phyloP scores from a whole-genome alignment of 371 early-diverging fungal genomes.

The Rhizopus delemar region DNA sequence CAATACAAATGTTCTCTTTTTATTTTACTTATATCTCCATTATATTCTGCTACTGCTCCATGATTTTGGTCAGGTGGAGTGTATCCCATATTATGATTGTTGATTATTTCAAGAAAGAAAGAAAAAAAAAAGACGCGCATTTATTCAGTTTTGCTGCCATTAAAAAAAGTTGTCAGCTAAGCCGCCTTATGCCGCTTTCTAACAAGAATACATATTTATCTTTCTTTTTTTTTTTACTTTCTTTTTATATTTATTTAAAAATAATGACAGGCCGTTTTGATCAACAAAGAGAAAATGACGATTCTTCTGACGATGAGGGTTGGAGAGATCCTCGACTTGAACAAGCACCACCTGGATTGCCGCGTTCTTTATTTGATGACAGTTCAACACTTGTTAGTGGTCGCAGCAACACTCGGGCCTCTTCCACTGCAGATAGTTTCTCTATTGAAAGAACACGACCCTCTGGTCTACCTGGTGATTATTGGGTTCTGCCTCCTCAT shows the following conservation, averaged over 20 bases:
- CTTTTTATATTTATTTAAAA: not conserved
- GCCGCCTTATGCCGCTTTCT: not conserved
- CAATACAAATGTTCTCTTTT: not conserved
- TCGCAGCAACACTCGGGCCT: not conserved
- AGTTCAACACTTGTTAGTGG: not conserved
- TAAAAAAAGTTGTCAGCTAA: not conserved
- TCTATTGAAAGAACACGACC: not conserved
- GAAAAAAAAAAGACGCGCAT: slow-evolving; percentile 9
- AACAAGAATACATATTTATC: not conserved
- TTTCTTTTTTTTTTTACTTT: not conserved
- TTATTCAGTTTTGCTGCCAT: not conserved
- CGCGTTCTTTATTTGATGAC: slow-evolving; percentile 6
- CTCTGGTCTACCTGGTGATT: slow-evolving; percentile 26
- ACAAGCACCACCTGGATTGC: not conserved
- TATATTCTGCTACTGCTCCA: slow-evolving; percentile 24
- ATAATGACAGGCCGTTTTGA: slow-evolving; percentile 33
- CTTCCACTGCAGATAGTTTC: not conserved
- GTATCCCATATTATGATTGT: not conserved
- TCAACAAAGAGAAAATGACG: slow-evolving; percentile 3
- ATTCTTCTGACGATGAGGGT: slow-evolving; percentile 12
- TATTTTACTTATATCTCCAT: slow-evolving; percentile 15
- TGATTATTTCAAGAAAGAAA: slow-evolving; percentile 8
- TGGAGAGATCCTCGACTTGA: slow-evolving; percentile 25
- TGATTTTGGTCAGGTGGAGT: slow-evolving; percentile 13
- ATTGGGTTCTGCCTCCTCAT: slow-evolving; percentile 46